Evolutionary conservation across 768 basidiomycete species (phyloP).

Genomic region (Naganishia friedmannii): DNA sequence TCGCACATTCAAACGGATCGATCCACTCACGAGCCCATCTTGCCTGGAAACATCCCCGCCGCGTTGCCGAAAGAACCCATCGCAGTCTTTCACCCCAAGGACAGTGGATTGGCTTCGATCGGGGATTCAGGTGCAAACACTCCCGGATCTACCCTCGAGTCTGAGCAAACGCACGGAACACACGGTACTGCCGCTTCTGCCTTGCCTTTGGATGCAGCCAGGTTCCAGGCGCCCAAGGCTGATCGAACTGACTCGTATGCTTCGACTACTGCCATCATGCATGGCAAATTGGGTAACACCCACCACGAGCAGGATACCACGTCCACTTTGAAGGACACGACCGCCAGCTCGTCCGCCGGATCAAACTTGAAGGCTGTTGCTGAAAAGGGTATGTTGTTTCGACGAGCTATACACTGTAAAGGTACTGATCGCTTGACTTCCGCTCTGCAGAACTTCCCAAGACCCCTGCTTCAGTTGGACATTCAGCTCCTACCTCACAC

Average conservation of each 20-base stretch:
- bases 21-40: neutral
- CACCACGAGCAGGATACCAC: constrained; percentile 16
- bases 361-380: constrained; percentile 10
- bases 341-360: neutral
- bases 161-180: neutral
- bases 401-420: neutral
- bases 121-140: neutral
- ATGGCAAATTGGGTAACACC: constrained; percentile 20
- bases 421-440: neutral
- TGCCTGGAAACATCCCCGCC: constrained; percentile 17
- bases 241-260: constrained; percentile 16
- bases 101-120: neutral
- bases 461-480: neutral
- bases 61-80: constrained; percentile 16
- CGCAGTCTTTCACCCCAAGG: constrained; percentile 4
- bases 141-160: constrained; percentile 3
- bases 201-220: constrained; percentile 1
- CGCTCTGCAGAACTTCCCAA: constrained; percentile 9
- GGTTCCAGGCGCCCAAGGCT: constrained; percentile 16
- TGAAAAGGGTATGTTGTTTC: constrained; percentile 14
- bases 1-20: constrained; percentile 4
- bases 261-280: constrained; percentile 24
- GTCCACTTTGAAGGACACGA: too few relatives aligned
- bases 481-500: neutral
- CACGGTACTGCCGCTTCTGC: neutral